Evolutionary conservation across 75 land plant genomes (phyloP), one percentile per base, ranked within the genome.

Genomic region (Gnetum montanum): DNA sequence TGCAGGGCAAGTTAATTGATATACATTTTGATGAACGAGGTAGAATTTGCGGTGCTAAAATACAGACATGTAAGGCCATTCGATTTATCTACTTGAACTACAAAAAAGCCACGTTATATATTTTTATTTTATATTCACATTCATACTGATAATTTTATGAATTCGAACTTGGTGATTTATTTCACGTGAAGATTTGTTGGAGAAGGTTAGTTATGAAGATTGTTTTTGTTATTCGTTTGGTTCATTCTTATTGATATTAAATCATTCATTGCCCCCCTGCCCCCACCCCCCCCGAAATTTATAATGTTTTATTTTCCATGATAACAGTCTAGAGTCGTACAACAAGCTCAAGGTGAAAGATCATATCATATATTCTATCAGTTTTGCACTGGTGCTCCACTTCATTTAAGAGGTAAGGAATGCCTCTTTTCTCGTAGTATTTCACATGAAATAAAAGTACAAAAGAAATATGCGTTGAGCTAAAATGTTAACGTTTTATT

Each of bases 331-430:
- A 72, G 98, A 74, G 96, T 94, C 12, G 91, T 90, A 23, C 88
- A 94, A 59, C 70, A 78, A 44, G 71, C 79, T 20, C 23, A 57
- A 49, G 91, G 91, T 1, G 98, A 94, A 63, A 63, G 98, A 38
- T 94, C 98, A 23, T 94, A 83, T 65, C 96, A 94, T 64, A 65
- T 94, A 37, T 94, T 94, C 62, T 94, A 94, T 59, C 98, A 94
- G 62, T 81, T 94, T 24, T 94, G 98, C 72, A 88, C 96, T 73
- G 98, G 98, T 27, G 98, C 91, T 66, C 64, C 85, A 54, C 55
- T 64, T 41, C 4, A 2, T 15, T 67, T 90, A 7, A 74, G 70
- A 79, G 96, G 96, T 88, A 36, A 8, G 8, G 26, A 35, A 16
- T 55, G 4, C 6, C 27, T 26, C 16, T 19, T 29, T 59, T 3